Percentiles rank a stretch among this genome's conserved stretches.
Conservation (phyloP, 2,329 filamentous ascomycete species). For the Botrytis pseudocinerea region DNA sequence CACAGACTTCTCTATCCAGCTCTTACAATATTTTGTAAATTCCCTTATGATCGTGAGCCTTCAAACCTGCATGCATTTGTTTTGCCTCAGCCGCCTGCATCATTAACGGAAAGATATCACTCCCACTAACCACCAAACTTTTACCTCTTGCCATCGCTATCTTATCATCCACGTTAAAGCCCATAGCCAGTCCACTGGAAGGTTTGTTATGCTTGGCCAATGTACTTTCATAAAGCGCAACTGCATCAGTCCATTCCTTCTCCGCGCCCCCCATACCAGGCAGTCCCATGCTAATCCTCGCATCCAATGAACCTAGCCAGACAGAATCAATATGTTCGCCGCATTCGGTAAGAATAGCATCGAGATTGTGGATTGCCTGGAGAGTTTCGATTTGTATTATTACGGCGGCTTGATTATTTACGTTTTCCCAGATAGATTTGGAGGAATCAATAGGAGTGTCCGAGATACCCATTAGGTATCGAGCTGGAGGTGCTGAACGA, state of each 20-base stretch:
- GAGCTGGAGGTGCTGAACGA: slow-evolving; percentile 50
- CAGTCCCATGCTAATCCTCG: slow-evolving; percentile 48
- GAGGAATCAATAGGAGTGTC: slow-evolving; percentile 42
- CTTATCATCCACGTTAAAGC: slow-evolving; percentile 28
- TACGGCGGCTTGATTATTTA: slow-evolving; percentile 51
- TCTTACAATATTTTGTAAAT: slow-evolving; percentile 15
- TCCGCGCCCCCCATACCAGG: slow-evolving; percentile 42
- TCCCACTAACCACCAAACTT: slow-evolving; percentile 29
- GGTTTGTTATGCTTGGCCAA: slow-evolving; percentile 51
- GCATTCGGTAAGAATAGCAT: slow-evolving; percentile 49
- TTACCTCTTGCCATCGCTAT: slow-evolving; percentile 30
- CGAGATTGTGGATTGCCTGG: slow-evolving; percentile 49
- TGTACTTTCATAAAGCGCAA: slow-evolving; percentile 43
- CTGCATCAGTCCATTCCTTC: slow-evolving; percentile 46
- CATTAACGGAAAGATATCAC: slow-evolving; percentile 27
- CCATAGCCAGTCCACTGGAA: slow-evolving; percentile 33
- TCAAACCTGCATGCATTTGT: not conserved
- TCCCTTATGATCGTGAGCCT: not conserved
- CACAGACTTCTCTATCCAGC: fast-evolving
- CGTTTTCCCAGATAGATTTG: slow-evolving; percentile 43
- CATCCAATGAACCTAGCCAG: slow-evolving; percentile 50
- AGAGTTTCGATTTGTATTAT: slow-evolving; percentile 51
- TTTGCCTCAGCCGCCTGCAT: not conserved
- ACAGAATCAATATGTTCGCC: slow-evolving; percentile 49
- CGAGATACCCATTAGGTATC: slow-evolving; percentile 45